Evolutionary conservation across 768 basidiomycete genomes (phyloP).

Genomic region (Hygrocybe coccinea): DNA sequence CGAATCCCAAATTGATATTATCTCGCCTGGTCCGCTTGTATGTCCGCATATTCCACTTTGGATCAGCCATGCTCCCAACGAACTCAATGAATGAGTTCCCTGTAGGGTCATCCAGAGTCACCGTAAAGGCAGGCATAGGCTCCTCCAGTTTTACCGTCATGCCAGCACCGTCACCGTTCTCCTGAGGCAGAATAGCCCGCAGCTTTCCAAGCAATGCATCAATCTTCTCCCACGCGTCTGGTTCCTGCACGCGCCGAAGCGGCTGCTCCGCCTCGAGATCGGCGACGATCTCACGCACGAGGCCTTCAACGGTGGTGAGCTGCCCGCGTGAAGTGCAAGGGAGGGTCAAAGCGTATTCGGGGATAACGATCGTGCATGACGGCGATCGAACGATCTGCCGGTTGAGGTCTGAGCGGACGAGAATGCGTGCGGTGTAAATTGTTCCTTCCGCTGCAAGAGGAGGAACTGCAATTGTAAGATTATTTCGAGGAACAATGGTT

Average conservation of each 20-base stretch:
- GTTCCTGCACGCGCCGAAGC: constrained; percentile 73
- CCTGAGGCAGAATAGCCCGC: constrained; percentile 57
- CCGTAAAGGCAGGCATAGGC: constrained; percentile 69
- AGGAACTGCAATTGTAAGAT: neutral
- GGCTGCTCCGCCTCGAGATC: constrained; percentile 84
- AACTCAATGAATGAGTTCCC: constrained; percentile 98
- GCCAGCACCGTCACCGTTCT: constrained; percentile 32
- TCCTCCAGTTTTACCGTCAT: constrained; percentile 38
- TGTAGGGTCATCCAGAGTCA: constrained; percentile 86
- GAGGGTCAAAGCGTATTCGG: constrained; percentile 87
- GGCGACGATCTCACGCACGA: constrained; percentile 73
- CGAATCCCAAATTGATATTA: constrained; percentile 73
- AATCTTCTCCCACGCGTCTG: constrained; percentile 66
- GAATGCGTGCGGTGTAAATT: constrained; percentile 74
- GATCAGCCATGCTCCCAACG: constrained; percentile 77
- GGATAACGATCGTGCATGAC: constrained; percentile 74
- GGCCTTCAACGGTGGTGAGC: constrained; percentile 94
- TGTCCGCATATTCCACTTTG: constrained; percentile 85
- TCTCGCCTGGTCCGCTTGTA: constrained; percentile 79
- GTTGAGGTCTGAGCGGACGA: constrained; percentile 72
- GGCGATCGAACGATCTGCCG: constrained; percentile 91
- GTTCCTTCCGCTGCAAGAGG: constrained; percentile 68
- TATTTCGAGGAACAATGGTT: neutral
- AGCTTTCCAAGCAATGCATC: constrained; percentile 67
- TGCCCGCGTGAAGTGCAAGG: constrained; percentile 81